These are phyloP conservation scores for Pseudopithomyces maydicus DNA, from an alignment of 2,329 filamentous ascomycete genomes.

Conservation along the genomic window DNA sequence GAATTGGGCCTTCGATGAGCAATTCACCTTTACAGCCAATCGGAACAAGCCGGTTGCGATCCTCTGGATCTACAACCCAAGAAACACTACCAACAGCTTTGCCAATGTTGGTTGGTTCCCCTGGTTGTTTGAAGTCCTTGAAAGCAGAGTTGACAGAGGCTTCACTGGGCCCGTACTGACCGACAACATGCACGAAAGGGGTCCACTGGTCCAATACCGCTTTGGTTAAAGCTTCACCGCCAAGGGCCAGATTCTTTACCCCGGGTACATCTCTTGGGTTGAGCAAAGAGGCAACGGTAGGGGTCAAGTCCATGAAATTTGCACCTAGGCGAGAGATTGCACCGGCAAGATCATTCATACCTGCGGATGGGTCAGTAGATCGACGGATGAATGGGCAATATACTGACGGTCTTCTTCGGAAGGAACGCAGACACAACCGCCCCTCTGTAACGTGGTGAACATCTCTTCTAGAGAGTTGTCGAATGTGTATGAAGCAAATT, in stretches of 20 bases:
- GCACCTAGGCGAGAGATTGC: constrained; percentile 39
- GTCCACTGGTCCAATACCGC: constrained; percentile 36
- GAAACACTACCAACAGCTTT: constrained; percentile 33
- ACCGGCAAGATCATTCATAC: constrained; percentile 56
- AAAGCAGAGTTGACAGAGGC: constrained; percentile 39
- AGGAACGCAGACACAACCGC: constrained; percentile 60
- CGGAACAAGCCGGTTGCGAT: constrained; percentile 37
- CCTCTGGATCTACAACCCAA: constrained; percentile 41
- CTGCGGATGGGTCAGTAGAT: neutral
- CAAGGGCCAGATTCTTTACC: constrained; percentile 50
- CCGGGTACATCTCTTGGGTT: constrained; percentile 51
- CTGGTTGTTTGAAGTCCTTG: constrained; percentile 36
- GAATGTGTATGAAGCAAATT: constrained; percentile 57
- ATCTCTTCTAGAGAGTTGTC: constrained; percentile 62
- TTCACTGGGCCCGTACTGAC: constrained; percentile 41
- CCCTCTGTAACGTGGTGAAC: constrained; percentile 57
- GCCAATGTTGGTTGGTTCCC: constrained; percentile 41
- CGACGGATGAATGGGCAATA: neutral
- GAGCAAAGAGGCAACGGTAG: constrained; percentile 60
- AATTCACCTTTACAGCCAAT: constrained; percentile 42
- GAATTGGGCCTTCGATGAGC: constrained; percentile 41
- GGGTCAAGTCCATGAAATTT: constrained; percentile 58
- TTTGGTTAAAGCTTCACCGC: constrained; percentile 50
- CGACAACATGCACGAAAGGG: constrained; percentile 25
- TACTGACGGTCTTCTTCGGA: constrained; percentile 55